A percentile compares a stretch with the other conserved stretches of the same genome.
Evolutionary conservation across 257 asterid genomes (phyloP).

Genomic region (Henckelia pumila): DNA sequence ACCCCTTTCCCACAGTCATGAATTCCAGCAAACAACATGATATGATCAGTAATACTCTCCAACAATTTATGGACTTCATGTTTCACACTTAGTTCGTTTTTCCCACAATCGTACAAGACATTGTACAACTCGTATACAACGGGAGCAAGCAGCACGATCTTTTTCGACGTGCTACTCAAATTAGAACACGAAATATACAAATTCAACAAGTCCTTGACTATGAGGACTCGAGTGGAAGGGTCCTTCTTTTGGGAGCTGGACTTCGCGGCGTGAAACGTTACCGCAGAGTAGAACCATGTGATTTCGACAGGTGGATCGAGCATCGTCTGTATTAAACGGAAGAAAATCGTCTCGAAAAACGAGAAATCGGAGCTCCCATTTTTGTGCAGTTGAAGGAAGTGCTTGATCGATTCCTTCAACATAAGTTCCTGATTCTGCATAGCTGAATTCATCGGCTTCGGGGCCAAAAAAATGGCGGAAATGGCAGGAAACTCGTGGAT

Average conservation of each 20-base stretch:
- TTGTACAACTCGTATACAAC: slow-evolving; percentile 54
- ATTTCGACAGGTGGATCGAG: slow-evolving; percentile 85
- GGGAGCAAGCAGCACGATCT: slow-evolving; percentile 73
- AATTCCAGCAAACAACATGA: slow-evolving; percentile 40
- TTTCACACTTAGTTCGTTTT: slow-evolving; percentile 31
- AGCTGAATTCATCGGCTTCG: slow-evolving; percentile 36
- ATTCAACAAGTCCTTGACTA: slow-evolving; percentile 66
- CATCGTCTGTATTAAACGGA: slow-evolving; percentile 71
- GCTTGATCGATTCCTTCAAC: slow-evolving; percentile 69
- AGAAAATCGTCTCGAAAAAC: slow-evolving; percentile 69
- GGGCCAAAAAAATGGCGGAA: neutral
- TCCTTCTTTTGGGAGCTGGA: slow-evolving; percentile 28
- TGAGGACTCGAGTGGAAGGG: slow-evolving; percentile 31
- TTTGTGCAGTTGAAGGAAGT: slow-evolving; percentile 50
- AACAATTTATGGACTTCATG: slow-evolving; percentile 48
- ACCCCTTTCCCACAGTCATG: slow-evolving; percentile 37
- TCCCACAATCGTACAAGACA: slow-evolving; percentile 33
- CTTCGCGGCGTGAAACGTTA: slow-evolving; percentile 56
- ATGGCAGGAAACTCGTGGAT: neutral
- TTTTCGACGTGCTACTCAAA: slow-evolving; percentile 49
- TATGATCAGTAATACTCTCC: slow-evolving; percentile 45
- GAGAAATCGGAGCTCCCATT: slow-evolving; percentile 64
- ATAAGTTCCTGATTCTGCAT: slow-evolving; percentile 41
- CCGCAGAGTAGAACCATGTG: slow-evolving; percentile 85
- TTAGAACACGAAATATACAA: slow-evolving; percentile 54